Evolutionary conservation across 139 green algal genomes (phyloP), one percentile per base, ranked within the genome.

Genomic region (Chlorella sp.): DNA sequence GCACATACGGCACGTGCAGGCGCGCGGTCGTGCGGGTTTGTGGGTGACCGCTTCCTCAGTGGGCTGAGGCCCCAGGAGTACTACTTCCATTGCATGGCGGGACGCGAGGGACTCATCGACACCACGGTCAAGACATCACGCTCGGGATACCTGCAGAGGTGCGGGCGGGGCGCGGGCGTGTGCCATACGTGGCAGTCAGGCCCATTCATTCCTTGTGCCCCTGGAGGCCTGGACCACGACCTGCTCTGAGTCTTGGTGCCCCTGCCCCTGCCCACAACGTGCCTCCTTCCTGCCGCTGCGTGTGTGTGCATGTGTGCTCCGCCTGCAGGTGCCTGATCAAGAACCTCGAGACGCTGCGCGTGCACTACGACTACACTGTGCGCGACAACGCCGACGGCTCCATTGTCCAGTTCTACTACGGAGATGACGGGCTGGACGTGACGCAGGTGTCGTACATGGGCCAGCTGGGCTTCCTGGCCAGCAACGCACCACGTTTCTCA

Each of bases 81-180:
- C 76, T 98, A 97, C 82, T 99, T 99, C 79, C 95, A 99, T 79
- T 98, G 95, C 85, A 99, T 99, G 95, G 95, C 95, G 0, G 95
- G 95, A 5, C 82, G 95, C 1, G 95, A 99, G 76, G 95, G 95
- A 0, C 87, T 98, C 24, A 93, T 98, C 14, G 94, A 98, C 80
- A 98, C 94, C 1, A 94, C 94, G 4, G 94, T 98, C 51, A 98
- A 99, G 85, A 99, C 95, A 2, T 90, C 86, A 1, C 90, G 94
- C 65, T 95, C 86, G 0, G 95, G 94, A n/a, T 93, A 93, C 83
- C 71, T 94, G 82, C 89, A 96, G 77, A 77, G 91, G 49, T 93
- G 87, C 20, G 62, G 33, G n/a, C n/a, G n/a, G n/a, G n/a, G n/a
- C n/a, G n/a, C n/a, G n/a, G n/a, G n/a, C n/a, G n/a, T n/a, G n/a